Percentiles rank a stretch among this genome's conserved stretches.
Conservation (phyloP, 305 asterid species). For the Solanum aculeatissimum region DNA sequence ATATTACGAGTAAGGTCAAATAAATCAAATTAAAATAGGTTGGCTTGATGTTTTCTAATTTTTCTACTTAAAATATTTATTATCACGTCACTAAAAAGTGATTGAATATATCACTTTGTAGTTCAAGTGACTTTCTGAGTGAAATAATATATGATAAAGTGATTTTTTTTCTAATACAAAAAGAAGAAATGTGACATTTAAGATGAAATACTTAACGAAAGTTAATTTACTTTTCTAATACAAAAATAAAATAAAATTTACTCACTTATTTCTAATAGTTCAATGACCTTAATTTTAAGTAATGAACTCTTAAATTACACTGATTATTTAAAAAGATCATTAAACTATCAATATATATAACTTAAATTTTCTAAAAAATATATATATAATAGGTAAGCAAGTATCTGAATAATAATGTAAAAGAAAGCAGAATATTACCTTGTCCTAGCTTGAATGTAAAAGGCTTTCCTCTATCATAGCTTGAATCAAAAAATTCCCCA, state of each 20-base stretch:
- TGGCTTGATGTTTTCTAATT: too few species aligned
- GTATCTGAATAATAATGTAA: neutral
- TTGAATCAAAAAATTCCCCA: conserved; percentile 33
- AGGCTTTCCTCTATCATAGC: conserved; percentile 34
- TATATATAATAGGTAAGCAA: neutral
- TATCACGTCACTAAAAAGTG: neutral
- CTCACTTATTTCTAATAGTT: neutral
- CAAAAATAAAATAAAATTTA: neutral
- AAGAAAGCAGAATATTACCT: conserved; percentile 12
- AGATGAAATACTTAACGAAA: neutral
- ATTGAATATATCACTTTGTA: neutral
- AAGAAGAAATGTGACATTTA: neutral
- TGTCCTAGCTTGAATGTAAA: conserved; percentile 53
- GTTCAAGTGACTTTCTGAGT: neutral
- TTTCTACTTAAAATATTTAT: too few species aligned
- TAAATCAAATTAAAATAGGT: too few species aligned
- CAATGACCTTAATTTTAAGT: neutral
- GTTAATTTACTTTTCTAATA: too few species aligned
- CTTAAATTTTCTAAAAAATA: neutral
- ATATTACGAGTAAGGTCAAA: neutral
- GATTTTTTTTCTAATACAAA: neutral
- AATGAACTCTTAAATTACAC: neutral
- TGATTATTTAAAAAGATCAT: neutral
- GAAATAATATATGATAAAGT: too few species aligned
- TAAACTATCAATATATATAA: neutral